Evolutionary conservation across 2,329 filamentous ascomycete species (phyloP).

Genomic region (Stagonosporopsis chrysanthemi): DNA sequence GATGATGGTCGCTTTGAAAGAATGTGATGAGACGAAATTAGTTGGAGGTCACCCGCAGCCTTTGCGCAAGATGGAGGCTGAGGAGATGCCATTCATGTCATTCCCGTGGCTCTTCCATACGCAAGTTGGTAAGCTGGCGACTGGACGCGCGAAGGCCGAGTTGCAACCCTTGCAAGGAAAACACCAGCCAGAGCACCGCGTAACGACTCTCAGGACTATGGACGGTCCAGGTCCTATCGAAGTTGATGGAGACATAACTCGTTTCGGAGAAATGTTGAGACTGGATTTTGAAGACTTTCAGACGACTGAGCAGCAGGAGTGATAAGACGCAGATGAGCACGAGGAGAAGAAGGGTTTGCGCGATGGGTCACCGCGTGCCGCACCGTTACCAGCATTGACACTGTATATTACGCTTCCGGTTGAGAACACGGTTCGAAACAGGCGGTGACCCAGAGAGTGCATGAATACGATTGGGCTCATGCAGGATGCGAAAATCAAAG

Average conservation of each 20-base stretch:
- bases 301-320: not conserved
- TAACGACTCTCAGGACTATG: not conserved
- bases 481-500: not conserved
- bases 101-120: constrained; percentile 91
- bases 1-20: constrained; percentile 65
- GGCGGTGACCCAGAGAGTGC: not conserved
- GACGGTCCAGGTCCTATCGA: constrained; percentile 31
- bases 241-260: constrained; percentile 44
- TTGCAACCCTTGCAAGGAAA: not conserved
- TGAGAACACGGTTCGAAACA: not conserved
- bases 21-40: constrained; percentile 53
- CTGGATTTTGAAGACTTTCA: constrained; percentile 29
- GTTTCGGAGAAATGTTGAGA: constrained; percentile 47
- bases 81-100: constrained; percentile 82
- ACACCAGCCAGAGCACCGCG: not conserved
- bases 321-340: not conserved
- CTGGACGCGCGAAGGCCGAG: constrained; percentile 28
- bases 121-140: constrained; percentile 74
- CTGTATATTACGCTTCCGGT: not conserved
- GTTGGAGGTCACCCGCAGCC: constrained; percentile 51
- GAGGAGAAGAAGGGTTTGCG: not conserved
- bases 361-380: not conserved
- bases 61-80: constrained; percentile 50
- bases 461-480: not conserved
- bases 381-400: not conserved